Percentiles rank a stretch among this genome's conserved stretches.
Evolutionary conservation across 139 green algal genomes (phyloP).

Genomic region (Chlorella sorokiniana): DNA sequence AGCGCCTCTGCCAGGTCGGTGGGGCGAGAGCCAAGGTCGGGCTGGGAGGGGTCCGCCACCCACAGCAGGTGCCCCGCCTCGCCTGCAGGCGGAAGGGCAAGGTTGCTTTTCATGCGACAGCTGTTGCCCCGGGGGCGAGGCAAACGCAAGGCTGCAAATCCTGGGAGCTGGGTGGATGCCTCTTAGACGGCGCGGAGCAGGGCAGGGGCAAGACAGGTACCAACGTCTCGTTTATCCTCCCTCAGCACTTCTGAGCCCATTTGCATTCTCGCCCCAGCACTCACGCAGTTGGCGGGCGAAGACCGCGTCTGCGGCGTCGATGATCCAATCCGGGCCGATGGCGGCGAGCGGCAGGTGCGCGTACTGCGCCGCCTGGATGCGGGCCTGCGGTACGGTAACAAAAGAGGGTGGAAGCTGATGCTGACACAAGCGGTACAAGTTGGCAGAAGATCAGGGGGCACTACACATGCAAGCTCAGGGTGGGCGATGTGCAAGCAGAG

Average conservation of each 20-base stretch:
- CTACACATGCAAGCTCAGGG: too few relatives aligned
- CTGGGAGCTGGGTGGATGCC: not conserved
- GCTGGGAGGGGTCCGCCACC: constrained; percentile 43
- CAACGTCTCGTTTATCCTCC: too few relatives aligned
- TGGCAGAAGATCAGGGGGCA: too few relatives aligned
- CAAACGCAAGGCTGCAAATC: not conserved
- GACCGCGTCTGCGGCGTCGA: constrained; percentile 78
- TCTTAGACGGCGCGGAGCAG: not conserved
- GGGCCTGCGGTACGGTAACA: constrained; percentile 42
- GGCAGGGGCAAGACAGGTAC: not conserved
- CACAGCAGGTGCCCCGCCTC: constrained; percentile 83
- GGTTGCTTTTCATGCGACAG: not conserved
- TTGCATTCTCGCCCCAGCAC: not conserved
- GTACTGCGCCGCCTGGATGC: constrained; percentile 75
- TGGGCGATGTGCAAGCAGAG: too few relatives aligned
- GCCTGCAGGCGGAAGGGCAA: not conserved
- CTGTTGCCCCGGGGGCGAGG: not conserved
- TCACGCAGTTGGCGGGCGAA: constrained; percentile 72
- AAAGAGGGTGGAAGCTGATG: not conserved
- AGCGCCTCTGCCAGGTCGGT: constrained; percentile 54
- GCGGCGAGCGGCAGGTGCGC: constrained; percentile 82
- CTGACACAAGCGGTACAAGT: not conserved
- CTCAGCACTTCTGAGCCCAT: not conserved
- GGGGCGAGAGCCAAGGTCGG: constrained; percentile 9
- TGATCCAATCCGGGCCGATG: constrained; percentile 75